Evolutionary conservation across 2,329 filamentous ascomycete species (phyloP).

Genomic region (Cladosporium sp.): DNA sequence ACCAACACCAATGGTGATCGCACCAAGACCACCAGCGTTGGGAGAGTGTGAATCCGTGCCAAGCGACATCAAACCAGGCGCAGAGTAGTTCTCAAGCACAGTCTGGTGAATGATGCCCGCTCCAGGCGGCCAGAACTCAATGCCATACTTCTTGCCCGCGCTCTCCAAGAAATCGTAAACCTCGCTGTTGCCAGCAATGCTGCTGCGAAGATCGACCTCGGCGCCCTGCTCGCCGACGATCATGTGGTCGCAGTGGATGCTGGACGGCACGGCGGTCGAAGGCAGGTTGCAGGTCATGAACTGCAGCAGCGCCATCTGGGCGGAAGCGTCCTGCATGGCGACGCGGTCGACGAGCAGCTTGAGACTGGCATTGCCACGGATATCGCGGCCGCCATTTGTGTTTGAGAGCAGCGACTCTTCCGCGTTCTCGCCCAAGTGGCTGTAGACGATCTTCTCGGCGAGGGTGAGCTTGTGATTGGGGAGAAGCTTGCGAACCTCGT

Average conservation of each 20-base stretch:
- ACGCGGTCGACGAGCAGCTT: constrained; percentile 97
- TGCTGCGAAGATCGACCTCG: constrained; percentile 78
- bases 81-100: constrained; percentile 94
- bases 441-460: constrained; percentile 97
- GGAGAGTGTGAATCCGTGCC: constrained; percentile 97
- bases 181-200: constrained; percentile 90
- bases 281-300: constrained; percentile 97
- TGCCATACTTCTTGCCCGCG: constrained; percentile 85
- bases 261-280: constrained; percentile 88
- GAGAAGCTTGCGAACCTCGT: constrained; percentile 73
- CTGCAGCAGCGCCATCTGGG: constrained; percentile 96
- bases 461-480: constrained; percentile 69
- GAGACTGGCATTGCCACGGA: constrained; percentile 86
- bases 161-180: constrained; percentile 97
- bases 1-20: constrained; percentile 94
- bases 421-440: constrained; percentile 77
- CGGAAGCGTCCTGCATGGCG: constrained; percentile 98
- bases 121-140: constrained; percentile 93
- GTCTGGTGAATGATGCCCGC: constrained; percentile 97
- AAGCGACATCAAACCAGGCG: constrained; percentile 98
- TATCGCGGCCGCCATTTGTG: constrained; percentile 79
- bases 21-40: constrained; percentile 91
- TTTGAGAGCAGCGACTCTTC: constrained; percentile 83
- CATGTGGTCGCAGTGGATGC: constrained; percentile 98
- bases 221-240: constrained; percentile 94